Conservation (phyloP, 2,329 filamentous ascomycete genomes). For the Neonectria punicea region DNA sequence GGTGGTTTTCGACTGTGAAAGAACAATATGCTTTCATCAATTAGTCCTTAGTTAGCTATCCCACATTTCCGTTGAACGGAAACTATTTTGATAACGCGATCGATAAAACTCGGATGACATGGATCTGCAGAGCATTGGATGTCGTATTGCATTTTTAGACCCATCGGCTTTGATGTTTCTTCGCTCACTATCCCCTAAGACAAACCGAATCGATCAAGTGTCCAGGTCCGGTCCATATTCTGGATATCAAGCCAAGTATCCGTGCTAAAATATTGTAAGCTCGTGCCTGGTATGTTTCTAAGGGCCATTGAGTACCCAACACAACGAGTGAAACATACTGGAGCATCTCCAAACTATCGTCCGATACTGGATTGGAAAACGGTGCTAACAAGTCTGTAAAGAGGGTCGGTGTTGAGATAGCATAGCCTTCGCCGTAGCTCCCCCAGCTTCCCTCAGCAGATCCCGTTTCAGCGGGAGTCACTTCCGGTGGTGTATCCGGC, state of each 20-base stretch:
- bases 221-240: background rate
- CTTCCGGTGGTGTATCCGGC: background rate
- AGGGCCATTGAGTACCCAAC: no score
- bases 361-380: background rate
- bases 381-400: slow-evolving; percentile 8
- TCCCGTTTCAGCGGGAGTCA: background rate
- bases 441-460: background rate
- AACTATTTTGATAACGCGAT: no score
- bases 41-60: no score
- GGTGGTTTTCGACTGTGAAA: no score
- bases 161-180: no score
- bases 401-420: background rate
- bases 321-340: background rate
- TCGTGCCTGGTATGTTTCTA: background rate
- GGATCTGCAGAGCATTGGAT: no score
- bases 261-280: background rate
- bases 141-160: no score
- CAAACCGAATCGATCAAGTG: background rate
- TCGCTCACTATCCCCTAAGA: background rate
- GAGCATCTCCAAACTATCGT: background rate
- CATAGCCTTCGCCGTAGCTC: background rate
- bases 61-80: no score
- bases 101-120: no score
- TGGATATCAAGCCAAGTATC: slow-evolving; percentile 8
- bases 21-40: no score